Conservation (phyloP, 2,329 filamentous ascomycete species). For the Sarocladiaceae sp. region DNA sequence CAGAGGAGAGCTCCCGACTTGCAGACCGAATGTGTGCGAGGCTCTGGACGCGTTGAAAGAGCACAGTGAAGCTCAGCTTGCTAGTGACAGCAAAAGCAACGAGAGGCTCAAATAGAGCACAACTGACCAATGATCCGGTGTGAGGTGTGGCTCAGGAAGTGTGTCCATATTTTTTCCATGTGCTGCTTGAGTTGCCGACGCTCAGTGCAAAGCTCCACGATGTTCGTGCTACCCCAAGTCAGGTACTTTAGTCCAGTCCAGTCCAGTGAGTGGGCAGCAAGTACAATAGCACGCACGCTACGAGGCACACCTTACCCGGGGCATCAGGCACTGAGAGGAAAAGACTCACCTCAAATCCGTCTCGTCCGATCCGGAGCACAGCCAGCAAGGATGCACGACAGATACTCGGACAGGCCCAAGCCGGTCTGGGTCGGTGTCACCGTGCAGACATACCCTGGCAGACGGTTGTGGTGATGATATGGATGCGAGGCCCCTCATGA, state of each 20-base stretch:
- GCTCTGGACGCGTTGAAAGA: too few relatives aligned
- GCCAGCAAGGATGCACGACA: constrained; percentile 1
- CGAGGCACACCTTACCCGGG: neutral
- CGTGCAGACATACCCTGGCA: neutral
- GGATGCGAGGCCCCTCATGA: neutral
- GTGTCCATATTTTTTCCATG: neutral
- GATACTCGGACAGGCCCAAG: neutral
- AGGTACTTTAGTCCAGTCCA: too few relatives aligned
- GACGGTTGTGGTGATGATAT: neutral
- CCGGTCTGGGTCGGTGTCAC: constrained; percentile 6
- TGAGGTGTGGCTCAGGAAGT: neutral
- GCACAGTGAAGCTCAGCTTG: too few relatives aligned
- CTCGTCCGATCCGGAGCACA: neutral
- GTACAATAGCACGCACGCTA: neutral
- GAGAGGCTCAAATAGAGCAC: neutral
- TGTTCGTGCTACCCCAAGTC: too few relatives aligned
- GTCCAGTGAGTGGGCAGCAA: too few relatives aligned
- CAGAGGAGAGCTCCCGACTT: too few relatives aligned
- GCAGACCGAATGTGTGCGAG: too few relatives aligned
- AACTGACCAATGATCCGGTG: neutral
- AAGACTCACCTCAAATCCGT: too few relatives aligned
- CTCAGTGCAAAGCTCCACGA: too few relatives aligned
- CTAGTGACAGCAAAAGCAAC: neutral
- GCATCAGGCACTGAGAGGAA: too few relatives aligned
- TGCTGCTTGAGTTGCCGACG: too few relatives aligned